These are phyloP conservation scores for Globisporangium echinulatum DNA, from an alignment of 352 stramenopile genomes.

Conservation along the genomic window DNA sequence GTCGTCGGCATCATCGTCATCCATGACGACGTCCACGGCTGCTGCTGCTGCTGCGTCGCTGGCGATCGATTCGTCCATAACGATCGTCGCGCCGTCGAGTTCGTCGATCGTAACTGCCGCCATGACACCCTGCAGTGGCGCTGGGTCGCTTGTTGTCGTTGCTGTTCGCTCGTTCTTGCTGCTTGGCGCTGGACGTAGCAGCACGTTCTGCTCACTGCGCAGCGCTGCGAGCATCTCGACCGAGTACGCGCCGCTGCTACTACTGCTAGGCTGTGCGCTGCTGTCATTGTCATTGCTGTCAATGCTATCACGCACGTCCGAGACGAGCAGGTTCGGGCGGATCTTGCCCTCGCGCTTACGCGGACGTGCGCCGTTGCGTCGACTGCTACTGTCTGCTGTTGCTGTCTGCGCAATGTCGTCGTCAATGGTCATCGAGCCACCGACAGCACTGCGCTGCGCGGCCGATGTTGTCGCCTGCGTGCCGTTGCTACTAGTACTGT, in stretches of 20 bases:
- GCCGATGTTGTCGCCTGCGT: too few relatives aligned
- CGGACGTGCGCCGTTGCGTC: slow-evolving; percentile 4
- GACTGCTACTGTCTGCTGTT: slow-evolving; percentile 6
- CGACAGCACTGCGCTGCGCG: too few relatives aligned
- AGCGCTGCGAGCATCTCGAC: slow-evolving; percentile 49
- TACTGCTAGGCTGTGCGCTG: not conserved
- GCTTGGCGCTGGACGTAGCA: slow-evolving; percentile 12
- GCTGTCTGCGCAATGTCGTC: slow-evolving; percentile 13
- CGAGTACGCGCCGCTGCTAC: slow-evolving; percentile 28
- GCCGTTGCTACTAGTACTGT: too few relatives aligned
- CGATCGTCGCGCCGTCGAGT: slow-evolving; percentile 24
- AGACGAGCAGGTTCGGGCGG: slow-evolving; percentile 44
- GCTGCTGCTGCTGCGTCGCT: slow-evolving; percentile 1
- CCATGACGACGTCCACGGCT: not conserved
- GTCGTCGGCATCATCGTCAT: slow-evolving; percentile 30
- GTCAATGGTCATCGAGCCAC: slow-evolving; percentile 45
- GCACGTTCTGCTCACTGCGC: slow-evolving; percentile 60
- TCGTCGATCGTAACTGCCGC: slow-evolving; percentile 18
- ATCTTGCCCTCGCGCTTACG: slow-evolving; percentile 27
- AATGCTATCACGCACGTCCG: slow-evolving; percentile 12
- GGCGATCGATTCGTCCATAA: slow-evolving; percentile 4
- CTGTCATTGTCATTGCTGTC: slow-evolving; percentile 2
- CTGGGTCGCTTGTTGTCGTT: not conserved
- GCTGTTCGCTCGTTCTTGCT: not conserved
- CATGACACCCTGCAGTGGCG: not conserved